Evolutionary conservation across 495 filamentous ascomycete genomes (phyloP).

Genomic region (Aspergillus nidulans): DNA sequence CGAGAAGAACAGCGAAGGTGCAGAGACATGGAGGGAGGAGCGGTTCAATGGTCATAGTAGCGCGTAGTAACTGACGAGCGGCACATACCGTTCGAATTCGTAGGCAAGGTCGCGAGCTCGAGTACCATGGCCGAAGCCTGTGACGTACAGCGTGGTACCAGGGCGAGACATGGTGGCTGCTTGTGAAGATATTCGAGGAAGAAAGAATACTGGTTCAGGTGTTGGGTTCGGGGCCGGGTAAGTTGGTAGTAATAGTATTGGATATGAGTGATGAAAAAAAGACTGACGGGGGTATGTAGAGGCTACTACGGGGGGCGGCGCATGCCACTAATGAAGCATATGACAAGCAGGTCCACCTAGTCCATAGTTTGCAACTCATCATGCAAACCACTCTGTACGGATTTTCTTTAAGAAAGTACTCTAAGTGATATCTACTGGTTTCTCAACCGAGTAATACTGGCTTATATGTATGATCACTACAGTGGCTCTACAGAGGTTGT

Average conservation of each 20-base stretch:
- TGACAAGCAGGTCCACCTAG: not conserved
- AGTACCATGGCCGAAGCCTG: constrained; percentile 97
- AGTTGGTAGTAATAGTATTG: not conserved
- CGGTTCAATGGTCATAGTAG: constrained; percentile 27
- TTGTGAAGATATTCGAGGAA: not conserved
- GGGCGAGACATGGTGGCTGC: constrained; percentile 72
- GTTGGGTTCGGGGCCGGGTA: not conserved
- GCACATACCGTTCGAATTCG: constrained; percentile 99
- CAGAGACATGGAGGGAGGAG: constrained; percentile 20
- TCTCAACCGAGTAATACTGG: too few relatives aligned
- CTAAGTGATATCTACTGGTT: too few relatives aligned
- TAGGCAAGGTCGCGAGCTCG: constrained; percentile 99
- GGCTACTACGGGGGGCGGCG: not conserved
- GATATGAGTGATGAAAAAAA: constrained; percentile 2
- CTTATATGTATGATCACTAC: too few relatives aligned
- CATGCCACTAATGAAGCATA: not conserved
- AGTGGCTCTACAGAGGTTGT: too few relatives aligned
- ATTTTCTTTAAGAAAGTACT: too few relatives aligned
- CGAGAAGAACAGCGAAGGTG: constrained; percentile 18
- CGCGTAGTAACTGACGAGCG: constrained; percentile 50
- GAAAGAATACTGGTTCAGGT: not conserved
- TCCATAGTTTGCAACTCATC: too few relatives aligned
- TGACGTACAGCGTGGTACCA: constrained; percentile 93
- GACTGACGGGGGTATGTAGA: not conserved
- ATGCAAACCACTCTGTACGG: too few relatives aligned